phyloP scores from a whole-genome alignment of 305 asterid species.

The Fraxinus platypoda region DNA sequence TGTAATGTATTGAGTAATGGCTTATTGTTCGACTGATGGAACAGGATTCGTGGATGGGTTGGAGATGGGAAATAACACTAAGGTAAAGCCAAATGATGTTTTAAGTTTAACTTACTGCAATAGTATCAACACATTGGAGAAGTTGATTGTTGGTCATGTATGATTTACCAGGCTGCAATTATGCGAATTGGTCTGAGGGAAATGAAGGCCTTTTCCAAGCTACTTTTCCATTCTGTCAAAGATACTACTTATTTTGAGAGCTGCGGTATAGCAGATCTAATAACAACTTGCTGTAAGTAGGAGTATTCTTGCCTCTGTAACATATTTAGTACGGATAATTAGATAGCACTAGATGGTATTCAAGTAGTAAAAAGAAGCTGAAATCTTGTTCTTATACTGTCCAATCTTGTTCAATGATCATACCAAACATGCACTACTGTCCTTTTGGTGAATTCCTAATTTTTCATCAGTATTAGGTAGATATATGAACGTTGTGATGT shows the following conservation, averaged over 20 bases:
- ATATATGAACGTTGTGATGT: background rate
- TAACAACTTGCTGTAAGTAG: conserved; percentile 85
- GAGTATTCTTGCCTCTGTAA: background rate
- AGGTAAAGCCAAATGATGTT: conserved; percentile 41
- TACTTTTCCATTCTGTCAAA: conserved; percentile 77
- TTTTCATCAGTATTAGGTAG: background rate
- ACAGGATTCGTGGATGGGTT: conserved; percentile 77
- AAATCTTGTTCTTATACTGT: background rate
- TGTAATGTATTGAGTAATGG: background rate
- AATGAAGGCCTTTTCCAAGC: conserved; percentile 89
- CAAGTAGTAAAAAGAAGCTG: background rate
- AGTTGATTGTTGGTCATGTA: background rate
- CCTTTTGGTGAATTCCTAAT: background rate
- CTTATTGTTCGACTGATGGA: background rate
- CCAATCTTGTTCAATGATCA: background rate
- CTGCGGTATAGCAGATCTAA: conserved; percentile 92
- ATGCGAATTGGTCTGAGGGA: conserved; percentile 93
- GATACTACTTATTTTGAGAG: conserved; percentile 91
- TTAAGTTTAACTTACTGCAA: background rate
- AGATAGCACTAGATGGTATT: background rate
- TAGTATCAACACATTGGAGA: background rate
- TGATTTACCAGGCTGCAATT: conserved; percentile 72
- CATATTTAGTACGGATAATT: background rate
- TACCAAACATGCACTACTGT: background rate
- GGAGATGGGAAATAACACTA: conserved; percentile 93